Conservation (phyloP, 2,329 filamentous ascomycete genomes). For the Aspergillus sp. region DNA sequence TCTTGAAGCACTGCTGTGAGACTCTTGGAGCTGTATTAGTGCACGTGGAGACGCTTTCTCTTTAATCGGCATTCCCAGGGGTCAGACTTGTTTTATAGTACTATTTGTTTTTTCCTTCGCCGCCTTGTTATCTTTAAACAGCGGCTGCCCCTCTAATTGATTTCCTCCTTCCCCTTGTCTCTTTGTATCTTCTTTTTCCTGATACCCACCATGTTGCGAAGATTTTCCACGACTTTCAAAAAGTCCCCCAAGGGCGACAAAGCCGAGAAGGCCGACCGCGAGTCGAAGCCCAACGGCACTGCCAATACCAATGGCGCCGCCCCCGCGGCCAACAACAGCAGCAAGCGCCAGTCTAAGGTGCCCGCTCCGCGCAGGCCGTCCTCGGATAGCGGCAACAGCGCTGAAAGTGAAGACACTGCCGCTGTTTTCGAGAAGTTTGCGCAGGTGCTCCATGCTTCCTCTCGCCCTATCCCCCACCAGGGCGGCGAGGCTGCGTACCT, state of each 20-base stretch:
- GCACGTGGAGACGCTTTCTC: slow-evolving; percentile 9
- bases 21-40: not conserved
- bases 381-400: slow-evolving; percentile 28
- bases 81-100: not conserved
- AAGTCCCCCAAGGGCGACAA: slow-evolving; percentile 32
- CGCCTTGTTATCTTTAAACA: slow-evolving; percentile 14
- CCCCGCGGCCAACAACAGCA: slow-evolving; percentile 20
- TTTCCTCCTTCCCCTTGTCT: slow-evolving; percentile 4
- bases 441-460: slow-evolving; percentile 54
- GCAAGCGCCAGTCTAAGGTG: slow-evolving; percentile 35
- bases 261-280: slow-evolving; percentile 31
- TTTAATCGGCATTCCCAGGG: slow-evolving; percentile 1
- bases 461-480: slow-evolving; percentile 63
- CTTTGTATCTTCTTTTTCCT: not conserved
- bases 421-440: slow-evolving; percentile 46
- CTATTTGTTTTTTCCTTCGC: slow-evolving; percentile 14
- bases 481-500: slow-evolving; percentile 64
- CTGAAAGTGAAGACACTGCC: slow-evolving; percentile 42
- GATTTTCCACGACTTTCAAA: slow-evolving; percentile 41
- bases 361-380: slow-evolving; percentile 25
- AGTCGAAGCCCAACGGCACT: slow-evolving; percentile 30
- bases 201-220: slow-evolving; percentile 39
- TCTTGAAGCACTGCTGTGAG: not conserved
- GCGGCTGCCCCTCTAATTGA: not conserved
- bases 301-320: slow-evolving; percentile 11